Evolutionary conservation across 2,329 filamentous ascomycete genomes (phyloP), one percentile per base, ranked within the genome.

Genomic region (Sporothrix schenckii): DNA sequence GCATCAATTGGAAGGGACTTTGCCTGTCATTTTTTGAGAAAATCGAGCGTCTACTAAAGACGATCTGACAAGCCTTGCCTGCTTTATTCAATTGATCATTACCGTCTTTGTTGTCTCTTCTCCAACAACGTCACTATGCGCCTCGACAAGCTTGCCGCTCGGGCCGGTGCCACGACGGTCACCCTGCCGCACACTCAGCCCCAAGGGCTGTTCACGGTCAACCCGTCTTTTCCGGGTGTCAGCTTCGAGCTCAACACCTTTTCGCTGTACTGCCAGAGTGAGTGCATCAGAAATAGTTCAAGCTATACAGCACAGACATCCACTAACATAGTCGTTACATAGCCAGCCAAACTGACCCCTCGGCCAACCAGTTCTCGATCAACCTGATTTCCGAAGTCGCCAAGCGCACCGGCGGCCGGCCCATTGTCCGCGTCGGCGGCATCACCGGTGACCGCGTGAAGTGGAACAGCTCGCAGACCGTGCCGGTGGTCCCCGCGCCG

Each of bases 171-270:
- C 49, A 66, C 63, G 14, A 66, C 63, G 49, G 63, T 66, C 19
- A 47, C 63, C 24, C 47, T 66, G 9, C 63, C 63, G 44, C 14
- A 47, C 7, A 9, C 63, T 0, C 21, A n/a, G 30, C 63, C 63
- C 1, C 5, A 34, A 0, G 63, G 49, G 1, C 21, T 49, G 6
- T 66, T 66, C 47, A 50, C 49, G 0, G 63, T 66, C 14, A 53
- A 52, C 47, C 63, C 63, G 49, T 49, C 63, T 5, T 66, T 66
- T 11, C 63, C 63, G 9, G 63, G 63, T 49, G 63, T 66, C 16
- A 66, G 63, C 27, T 66, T 66, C 39, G 63, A 66, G 47, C 63
- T 66, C 9, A 39, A 49, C 63, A 66, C 63, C 2, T 66, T 66
- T 14, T 66, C 63, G 14, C 27, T 66, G 44, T 66, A 66, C 47